Evolutionary conservation across 805 yeast genomes (phyloP), one percentile per base, ranked within the genome.

Genomic region (Yarrowia sp.): DNA sequence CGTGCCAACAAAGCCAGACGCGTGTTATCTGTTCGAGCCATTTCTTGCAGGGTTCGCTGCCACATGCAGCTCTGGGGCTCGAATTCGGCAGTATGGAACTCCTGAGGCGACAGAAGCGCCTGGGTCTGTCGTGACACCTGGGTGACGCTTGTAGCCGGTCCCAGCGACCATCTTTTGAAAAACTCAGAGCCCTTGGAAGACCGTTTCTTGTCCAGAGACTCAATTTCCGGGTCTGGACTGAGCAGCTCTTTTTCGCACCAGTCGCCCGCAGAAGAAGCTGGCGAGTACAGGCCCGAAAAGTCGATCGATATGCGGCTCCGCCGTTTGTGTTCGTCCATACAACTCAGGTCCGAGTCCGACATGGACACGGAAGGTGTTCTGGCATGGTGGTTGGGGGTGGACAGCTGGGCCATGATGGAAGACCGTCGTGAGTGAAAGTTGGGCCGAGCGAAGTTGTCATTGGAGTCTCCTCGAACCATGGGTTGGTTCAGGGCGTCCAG

Each of bases 21-120:
- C 9, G 51, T 58, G 42, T 58, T 58, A n/a, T 58, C 64, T 4
- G 64, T 58, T 4, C 64, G 64, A 6, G 64, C 64, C 64, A 58
- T 43, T n/a, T 58, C 64, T 42, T 58, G 64, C 13, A 58, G 64
- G 6, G 64, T 58, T 11, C 51, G 22, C 35, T 58, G 64, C 64
- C 64, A 58, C 28, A 17, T 28, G 42, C 61, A 55, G 7, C 38
- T 31, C n/a, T 55, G 61, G 41, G 55, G 41, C 4, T 39, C 47
- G 28, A 41, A 39, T 47, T 55, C 61, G 45, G 28, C 31, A 8
- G 47, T 11, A 28, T 55, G 45, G 47, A 55, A 55, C 61, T 55
- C 61, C 31, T 55, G 61, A 38, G 58, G 58, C 15, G 58, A 51
- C 13, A 55, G 11, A 3, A 55, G 47, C 7, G 61, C 61, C 45